Percentiles rank a stretch among this genome's conserved stretches.
Evolutionary conservation across 192 early-diverging fungal species (phyloP).

Genomic region (Kickxella alabastrina): DNA sequence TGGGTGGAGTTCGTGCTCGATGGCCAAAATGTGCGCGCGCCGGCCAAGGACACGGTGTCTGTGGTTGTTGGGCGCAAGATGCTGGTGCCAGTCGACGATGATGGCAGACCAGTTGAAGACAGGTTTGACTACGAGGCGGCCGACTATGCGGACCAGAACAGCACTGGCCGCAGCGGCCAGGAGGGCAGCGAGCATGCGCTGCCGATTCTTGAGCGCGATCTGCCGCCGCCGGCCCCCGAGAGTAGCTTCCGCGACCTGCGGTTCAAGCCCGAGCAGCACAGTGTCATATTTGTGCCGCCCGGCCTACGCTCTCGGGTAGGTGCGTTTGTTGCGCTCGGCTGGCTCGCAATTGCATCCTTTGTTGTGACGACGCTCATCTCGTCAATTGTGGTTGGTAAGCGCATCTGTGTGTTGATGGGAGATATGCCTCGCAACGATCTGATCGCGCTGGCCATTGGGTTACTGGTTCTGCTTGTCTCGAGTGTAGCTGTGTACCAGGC

Average conservation of each 20-base stretch:
- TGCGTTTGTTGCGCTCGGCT: constrained; percentile 22
- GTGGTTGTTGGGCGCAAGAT: constrained; percentile 75
- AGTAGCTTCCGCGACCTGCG: constrained; percentile 55
- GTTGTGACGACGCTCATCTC: constrained; percentile 52
- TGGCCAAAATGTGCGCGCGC: constrained; percentile 74
- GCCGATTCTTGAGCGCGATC: constrained; percentile 15
- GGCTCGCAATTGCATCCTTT: constrained; percentile 28
- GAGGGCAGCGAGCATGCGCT: background rate
- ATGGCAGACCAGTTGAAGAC: constrained; percentile 53
- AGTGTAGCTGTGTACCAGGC: constrained; percentile 14
- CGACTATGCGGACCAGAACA: constrained; percentile 53
- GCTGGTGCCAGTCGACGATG: constrained; percentile 70
- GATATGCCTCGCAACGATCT: constrained; percentile 67
- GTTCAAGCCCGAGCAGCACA: constrained; percentile 57
- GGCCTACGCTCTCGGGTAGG: constrained; percentile 11
- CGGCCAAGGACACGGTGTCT: constrained; percentile 78
- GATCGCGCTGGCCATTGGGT: constrained; percentile 68
- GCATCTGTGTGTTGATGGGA: constrained; percentile 29
- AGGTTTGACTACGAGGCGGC: constrained; percentile 59
- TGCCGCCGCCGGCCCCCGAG: constrained; percentile 33
- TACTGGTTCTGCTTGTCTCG: constrained; percentile 52
- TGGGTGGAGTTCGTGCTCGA: constrained; percentile 57
- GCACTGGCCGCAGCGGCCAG: constrained; percentile 17
- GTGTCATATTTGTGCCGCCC: constrained; percentile 79
- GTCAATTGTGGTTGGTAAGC: constrained; percentile 49